Percentiles rank a stretch among this genome's conserved stretches.
Evolutionary conservation across 164 flowering plant genomes (phyloP).

Genomic region (Protea cynaroides): DNA sequence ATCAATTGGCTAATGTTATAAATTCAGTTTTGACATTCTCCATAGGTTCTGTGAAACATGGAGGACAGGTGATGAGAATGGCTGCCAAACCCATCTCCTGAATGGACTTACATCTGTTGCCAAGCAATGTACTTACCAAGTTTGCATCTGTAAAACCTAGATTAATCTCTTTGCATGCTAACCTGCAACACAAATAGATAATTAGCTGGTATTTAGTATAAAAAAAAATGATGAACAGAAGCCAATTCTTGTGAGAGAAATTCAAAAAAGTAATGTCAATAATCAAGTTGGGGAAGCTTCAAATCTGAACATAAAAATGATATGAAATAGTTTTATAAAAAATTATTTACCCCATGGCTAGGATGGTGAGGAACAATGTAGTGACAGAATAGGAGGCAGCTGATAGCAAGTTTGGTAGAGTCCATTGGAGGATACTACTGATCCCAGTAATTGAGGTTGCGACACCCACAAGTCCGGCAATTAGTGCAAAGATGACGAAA

Average conservation of each 20-base stretch:
- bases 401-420: conserved; percentile 37
- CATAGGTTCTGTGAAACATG: too few species aligned
- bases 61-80: too few species aligned
- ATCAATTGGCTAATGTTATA: too few species aligned
- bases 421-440: conserved; percentile 35
- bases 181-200: conserved; percentile 33
- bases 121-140: conserved; percentile 39
- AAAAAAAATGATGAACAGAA: too few species aligned
- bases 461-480: conserved; percentile 81
- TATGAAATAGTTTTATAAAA: too few species aligned
- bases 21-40: too few species aligned
- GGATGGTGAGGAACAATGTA: conserved; percentile 64
- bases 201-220: background rate
- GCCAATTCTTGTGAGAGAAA: too few species aligned
- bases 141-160: conserved; percentile 47
- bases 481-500: conserved; percentile 56
- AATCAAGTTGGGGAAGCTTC: background rate
- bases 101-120: background rate
- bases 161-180: conserved; percentile 82
- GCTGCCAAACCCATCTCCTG: too few species aligned
- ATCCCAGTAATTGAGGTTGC: conserved; percentile 58
- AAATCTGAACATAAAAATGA: background rate
- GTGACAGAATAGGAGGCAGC: conserved; percentile 55
- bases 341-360: conserved; percentile 74
- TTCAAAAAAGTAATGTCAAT: too few species aligned